Evolutionary conservation across 148 eudicot species (phyloP), one percentile per base, ranked within the genome.

Genomic region (Rhododendron ferrugineum): DNA sequence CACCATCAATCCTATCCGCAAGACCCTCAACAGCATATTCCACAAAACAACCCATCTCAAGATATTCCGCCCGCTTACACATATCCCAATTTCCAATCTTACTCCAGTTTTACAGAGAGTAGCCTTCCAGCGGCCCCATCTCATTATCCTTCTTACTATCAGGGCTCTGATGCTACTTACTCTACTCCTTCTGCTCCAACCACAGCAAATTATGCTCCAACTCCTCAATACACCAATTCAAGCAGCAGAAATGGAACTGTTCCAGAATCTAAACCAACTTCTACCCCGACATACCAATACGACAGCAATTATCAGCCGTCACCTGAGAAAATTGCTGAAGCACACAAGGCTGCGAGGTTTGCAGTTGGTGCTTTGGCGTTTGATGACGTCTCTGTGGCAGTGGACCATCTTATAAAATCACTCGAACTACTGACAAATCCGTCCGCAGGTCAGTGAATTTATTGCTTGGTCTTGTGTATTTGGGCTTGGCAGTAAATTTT

Each of bases 321-420:
- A 75, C 93, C 98, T 72, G 98, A 95, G 86, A 95, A 97, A 87
- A 93, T 95, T 86, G 96, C 94, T 0, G 99, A 97, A 86, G 99
- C 99, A 64, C 99, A 95, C 85, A 94, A 97, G 88, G 99, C 98
- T 22, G 98, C 99, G 15, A 92, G 98, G 88, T 97, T 97, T 89
- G 99, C 99, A 56, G 99, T 95, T 62, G 99, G 98, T 58, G 97
- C 99, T 47, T 87, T 97, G 93, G 99, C 98, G 23, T 95, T 96
- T 82, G 99, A 96, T 88, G 99, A 96, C 52, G 99, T 95, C 54
- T 79, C 91, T 64, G 86, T 88, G 88, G 98, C 98, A 2, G 95
- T 95, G 30, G 97, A 95, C 60, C 87, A 87, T 88, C 98, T 96
- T 72, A 93, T 85, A 87, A 96, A 96, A 87, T 94, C 99, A 37